Base-by-base conservation (phyloP, 768 basidiomycete species). In the Podaxis sp. region DNA sequence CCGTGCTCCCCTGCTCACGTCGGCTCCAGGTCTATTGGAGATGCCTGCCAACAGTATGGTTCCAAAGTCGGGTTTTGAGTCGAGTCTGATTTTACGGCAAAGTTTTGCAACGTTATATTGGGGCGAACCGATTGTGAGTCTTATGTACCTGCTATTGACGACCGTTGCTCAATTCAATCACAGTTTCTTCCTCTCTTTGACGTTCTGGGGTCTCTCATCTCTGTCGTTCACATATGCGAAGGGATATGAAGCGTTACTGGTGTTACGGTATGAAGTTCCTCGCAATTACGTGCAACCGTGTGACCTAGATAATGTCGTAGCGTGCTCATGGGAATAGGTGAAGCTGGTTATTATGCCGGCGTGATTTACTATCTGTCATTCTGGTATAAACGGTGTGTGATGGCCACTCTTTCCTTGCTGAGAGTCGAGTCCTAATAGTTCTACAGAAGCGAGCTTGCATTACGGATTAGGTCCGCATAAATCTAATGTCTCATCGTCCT, bases 351-450 rank as follows among this genome's bases (percentile, higher is more conserved):
- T 63, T 85, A 85, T 62, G 83, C 84, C 0, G 84, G 84, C 6
- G 82, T 85, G 80, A 84, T 86, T 4, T 86, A 86, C 63, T 86
- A 86, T 66, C 70, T 85, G 28, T 85, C 84, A 0, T 86, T 86
- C 69, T 86, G 84, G 84, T 84, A 83, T 58, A 76, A 74, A 66
- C 72, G 76, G 77, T 77, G 48, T n/a, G 66, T 30, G 4, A 15
- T 37, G 12, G 13, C 30, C 28, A 13, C 22, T 60, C 15, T 48
- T 48, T 28, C 33, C 41, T 41, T 46, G 24, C 30, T 59, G 12
- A 30, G 15, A 0, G 15, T 36, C 22, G 17, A 13, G 63, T 51
- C 17, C 52, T 46, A 24, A 7, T 33, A 20, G 3, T 37, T 55
- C 15, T 36, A 24, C 64, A 80, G 83, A 66, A 73, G 77, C 52